Percentiles rank a stretch among this genome's conserved stretches.
phyloP scores from a whole-genome alignment of 371 early-diverging fungal genomes.

The Chytridium lagenaria region DNA sequence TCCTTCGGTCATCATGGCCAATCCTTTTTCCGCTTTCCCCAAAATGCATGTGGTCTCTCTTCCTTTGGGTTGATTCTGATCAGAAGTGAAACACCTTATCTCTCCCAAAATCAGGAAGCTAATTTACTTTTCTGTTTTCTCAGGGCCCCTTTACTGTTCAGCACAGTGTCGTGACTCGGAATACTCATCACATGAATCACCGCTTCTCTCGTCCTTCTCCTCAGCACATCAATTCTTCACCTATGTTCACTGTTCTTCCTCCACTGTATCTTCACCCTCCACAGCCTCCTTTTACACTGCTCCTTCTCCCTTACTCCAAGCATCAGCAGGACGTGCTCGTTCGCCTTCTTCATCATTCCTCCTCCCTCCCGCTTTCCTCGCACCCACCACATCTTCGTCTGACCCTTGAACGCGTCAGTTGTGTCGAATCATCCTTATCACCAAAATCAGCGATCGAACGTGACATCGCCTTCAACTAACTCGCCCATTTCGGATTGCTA shows the following conservation, averaged over 20 bases:
- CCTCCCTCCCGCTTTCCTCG: constrained; percentile 2
- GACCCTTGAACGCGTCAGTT: background rate
- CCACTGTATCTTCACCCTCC: constrained; percentile 5
- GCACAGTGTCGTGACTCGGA: constrained; percentile 17
- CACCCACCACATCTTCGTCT: background rate
- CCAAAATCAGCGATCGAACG: background rate
- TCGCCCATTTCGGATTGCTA: constrained; percentile 14
- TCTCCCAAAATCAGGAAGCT: background rate
- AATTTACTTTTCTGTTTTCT: background rate
- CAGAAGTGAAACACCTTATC: no score
- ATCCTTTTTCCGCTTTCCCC: background rate
- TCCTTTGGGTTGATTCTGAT: background rate
- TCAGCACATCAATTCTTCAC: background rate
- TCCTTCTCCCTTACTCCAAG: background rate
- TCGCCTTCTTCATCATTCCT: constrained; percentile 3
- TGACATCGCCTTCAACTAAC: background rate
- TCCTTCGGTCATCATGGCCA: no score
- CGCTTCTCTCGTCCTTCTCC: background rate
- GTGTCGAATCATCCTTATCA: background rate
- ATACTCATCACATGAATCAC: background rate
- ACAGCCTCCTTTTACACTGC: constrained; percentile 7
- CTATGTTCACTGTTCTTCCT: background rate
- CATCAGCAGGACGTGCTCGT: background rate
- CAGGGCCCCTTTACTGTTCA: constrained; percentile 19
- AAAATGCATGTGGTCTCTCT: background rate